These are phyloP conservation scores for Centrapalus pauciflorus DNA, from an alignment of 129 eudicot genomes.

Conservation along the genomic window DNA sequence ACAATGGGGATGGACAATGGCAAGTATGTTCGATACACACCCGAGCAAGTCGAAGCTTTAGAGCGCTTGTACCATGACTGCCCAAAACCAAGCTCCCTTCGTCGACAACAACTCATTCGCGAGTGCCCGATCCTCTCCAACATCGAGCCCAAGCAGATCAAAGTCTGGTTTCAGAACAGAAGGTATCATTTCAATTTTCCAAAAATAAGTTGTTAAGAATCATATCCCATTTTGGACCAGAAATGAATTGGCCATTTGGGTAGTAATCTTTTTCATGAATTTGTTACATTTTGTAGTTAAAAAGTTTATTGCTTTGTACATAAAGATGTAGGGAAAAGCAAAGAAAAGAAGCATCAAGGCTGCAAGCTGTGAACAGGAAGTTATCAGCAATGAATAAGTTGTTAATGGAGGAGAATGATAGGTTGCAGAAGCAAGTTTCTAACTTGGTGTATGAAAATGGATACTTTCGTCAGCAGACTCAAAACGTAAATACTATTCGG, in stretches of 20 bases:
- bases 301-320: conserved; percentile 9
- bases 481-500: conserved; percentile 39
- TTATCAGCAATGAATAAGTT: conserved; percentile 73
- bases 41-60: conserved; percentile 92
- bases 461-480: conserved; percentile 69
- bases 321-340: conserved; percentile 77
- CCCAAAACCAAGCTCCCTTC: conserved; percentile 88
- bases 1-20: conserved; percentile 71
- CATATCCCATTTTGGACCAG: not conserved
- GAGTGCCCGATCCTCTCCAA: conserved; percentile 89
- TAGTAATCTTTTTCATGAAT: not conserved
- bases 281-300: not conserved
- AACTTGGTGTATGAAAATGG: conserved; percentile 78
- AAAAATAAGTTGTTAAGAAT: not conserved
- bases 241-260: conserved; percentile 4
- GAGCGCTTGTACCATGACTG: conserved; percentile 87
- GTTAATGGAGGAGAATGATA: conserved; percentile 85
- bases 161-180: conserved; percentile 95
- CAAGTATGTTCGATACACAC: conserved; percentile 83
- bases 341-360: conserved; percentile 73
- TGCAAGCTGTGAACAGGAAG: conserved; percentile 78
- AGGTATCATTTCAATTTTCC: conserved; percentile 33
- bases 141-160: conserved; percentile 94
- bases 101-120: conserved; percentile 84
- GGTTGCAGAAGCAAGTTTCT: conserved; percentile 80